Evolutionary conservation across 2,329 filamentous ascomycete species (phyloP).

Genomic region (Cladosporium velox): DNA sequence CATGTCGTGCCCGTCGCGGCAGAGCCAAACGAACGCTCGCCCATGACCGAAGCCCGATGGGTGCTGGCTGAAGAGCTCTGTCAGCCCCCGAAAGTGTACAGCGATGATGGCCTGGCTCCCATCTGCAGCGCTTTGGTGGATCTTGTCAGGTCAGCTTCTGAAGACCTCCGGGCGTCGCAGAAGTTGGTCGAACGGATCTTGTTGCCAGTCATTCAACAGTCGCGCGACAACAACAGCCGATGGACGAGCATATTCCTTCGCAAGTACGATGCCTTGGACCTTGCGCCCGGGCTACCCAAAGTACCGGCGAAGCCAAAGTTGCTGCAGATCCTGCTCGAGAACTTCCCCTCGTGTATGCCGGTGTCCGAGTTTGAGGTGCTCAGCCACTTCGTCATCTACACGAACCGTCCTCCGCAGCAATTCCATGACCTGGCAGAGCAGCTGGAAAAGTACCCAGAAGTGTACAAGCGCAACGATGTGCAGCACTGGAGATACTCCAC

Average conservation of each 20-base stretch:
- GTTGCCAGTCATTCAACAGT: neutral
- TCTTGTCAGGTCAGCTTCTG: neutral
- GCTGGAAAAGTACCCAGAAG: neutral
- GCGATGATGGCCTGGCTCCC: neutral
- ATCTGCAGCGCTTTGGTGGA: neutral
- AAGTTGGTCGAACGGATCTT: neutral
- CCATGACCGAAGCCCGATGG: conserved; percentile 39
- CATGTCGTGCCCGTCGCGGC: conserved; percentile 38
- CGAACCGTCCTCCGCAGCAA: neutral
- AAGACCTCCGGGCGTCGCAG: neutral
- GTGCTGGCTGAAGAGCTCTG: conserved; percentile 23
- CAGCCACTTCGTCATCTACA: neutral
- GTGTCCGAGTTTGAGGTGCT: neutral
- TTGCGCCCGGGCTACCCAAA: neutral
- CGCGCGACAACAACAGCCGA: conserved; percentile 1
- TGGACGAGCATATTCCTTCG: conserved; percentile 5
- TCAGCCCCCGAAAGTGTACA: neutral
- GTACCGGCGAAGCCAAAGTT: neutral
- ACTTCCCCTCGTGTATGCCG: neutral
- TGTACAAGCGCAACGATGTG: neutral
- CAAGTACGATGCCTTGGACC: neutral
- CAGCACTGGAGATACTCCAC: neutral
- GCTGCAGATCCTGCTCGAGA: neutral
- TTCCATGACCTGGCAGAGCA: neutral
- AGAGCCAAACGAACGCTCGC: conserved; percentile 39